phyloP scores from a whole-genome alignment of 805 yeast genomes.

The Teunomyces cretensis region DNA sequence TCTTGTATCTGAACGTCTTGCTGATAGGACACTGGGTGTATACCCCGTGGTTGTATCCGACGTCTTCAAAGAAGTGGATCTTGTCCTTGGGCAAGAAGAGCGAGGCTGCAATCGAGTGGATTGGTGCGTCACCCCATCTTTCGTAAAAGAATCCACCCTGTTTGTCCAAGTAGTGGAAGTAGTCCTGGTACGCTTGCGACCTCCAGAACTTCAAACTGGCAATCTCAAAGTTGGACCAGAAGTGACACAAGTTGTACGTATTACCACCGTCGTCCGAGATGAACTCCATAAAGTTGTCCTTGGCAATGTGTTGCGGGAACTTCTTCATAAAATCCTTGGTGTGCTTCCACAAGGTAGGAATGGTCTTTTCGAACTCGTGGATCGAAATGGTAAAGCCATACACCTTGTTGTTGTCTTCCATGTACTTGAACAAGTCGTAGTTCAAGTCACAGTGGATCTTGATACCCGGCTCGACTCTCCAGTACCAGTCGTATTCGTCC shows the following conservation, averaged over 20 bases:
- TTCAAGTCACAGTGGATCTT: constrained; percentile 78
- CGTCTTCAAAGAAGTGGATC: constrained; percentile 77
- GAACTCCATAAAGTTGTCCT: constrained; percentile 67
- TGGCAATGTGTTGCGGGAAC: constrained; percentile 59
- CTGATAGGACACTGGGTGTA: constrained; percentile 79
- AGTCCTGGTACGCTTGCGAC: constrained; percentile 63
- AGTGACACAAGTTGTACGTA: constrained; percentile 78
- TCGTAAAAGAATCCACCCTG: constrained; percentile 89
- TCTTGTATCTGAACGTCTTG: constrained; percentile 49
- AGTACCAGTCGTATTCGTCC: constrained; percentile 79
- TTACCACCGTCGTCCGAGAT: constrained; percentile 67
- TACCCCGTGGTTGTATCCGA: constrained; percentile 83
- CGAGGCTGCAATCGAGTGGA: constrained; percentile 84
- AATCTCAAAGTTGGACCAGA: constrained; percentile 89
- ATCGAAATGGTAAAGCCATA: constrained; percentile 88
- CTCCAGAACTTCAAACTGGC: constrained; percentile 76
- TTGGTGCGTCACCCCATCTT: constrained; percentile 95
- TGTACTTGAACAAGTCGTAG: constrained; percentile 79
- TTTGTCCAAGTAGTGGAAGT: constrained; percentile 71
- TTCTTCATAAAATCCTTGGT: constrained; percentile 64
- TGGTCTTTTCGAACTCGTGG: constrained; percentile 79
- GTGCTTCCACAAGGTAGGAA: constrained; percentile 79
- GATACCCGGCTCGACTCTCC: constrained; percentile 93
- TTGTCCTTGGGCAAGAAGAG: constrained; percentile 68
- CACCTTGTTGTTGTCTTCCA: constrained; percentile 72